Evolutionary conservation across 306 rosid genomes (phyloP).

Genomic region (Quercus wislizeni): DNA sequence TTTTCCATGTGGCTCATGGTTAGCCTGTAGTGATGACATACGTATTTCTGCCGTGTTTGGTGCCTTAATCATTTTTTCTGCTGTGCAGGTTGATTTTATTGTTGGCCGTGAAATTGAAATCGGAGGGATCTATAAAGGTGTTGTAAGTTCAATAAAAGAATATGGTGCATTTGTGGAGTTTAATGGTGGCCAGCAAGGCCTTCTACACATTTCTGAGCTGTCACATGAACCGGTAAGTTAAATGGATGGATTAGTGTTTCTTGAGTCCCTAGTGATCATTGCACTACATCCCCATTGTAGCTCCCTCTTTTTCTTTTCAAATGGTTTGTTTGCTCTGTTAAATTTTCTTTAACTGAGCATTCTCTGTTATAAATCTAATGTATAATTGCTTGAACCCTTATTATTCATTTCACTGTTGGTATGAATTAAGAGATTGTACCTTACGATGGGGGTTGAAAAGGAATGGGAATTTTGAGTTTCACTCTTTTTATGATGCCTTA

Average conservation of each 20-base stretch:
- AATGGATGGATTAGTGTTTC: neutral
- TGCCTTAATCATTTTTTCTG: slow-evolving; percentile 6
- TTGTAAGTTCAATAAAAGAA: slow-evolving; percentile 66
- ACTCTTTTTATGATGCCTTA: too few relatives aligned
- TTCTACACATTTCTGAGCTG: slow-evolving; percentile 94
- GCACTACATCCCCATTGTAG: neutral
- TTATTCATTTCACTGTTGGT: neutral
- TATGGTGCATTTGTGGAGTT: slow-evolving; percentile 95
- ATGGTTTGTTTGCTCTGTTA: neutral
- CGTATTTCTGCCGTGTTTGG: neutral
- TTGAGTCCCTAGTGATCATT: neutral
- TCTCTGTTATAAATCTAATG: neutral
- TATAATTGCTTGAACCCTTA: neutral
- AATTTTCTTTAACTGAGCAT: neutral
- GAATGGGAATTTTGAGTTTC: too few relatives aligned
- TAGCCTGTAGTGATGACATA: neutral
- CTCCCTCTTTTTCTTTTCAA: neutral
- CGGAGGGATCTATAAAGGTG: slow-evolving; percentile 84
- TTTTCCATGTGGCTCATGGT: neutral
- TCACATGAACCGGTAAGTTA: slow-evolving; percentile 73
- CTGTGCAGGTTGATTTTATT: slow-evolving; percentile 70
- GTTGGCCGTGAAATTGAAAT: slow-evolving; percentile 92
- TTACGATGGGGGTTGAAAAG: too few relatives aligned
- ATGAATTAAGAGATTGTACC: too few relatives aligned
- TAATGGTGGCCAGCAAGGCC: slow-evolving; percentile 95